Conservation (phyloP, 371 early-diverging fungal genomes). For the Choanephora cucurbitarum region DNA sequence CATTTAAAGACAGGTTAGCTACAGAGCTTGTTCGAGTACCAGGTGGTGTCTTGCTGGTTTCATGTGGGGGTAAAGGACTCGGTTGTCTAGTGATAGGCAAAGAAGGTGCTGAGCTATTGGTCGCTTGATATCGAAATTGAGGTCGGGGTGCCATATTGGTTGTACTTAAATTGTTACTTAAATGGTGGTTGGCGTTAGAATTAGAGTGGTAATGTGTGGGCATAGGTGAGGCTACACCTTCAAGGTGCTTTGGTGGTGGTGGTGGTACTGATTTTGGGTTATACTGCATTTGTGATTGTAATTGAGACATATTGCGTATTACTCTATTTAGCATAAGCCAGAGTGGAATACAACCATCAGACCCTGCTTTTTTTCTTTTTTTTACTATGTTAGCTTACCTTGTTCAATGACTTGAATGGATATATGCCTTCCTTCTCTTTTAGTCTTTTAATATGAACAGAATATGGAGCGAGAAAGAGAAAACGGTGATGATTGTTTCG, state of each 20-base stretch:
- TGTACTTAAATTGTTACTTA: slow-evolving; percentile 1
- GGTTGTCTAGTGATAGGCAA: slow-evolving; percentile 22
- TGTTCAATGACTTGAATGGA: neutral
- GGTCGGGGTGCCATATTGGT: slow-evolving; percentile 12
- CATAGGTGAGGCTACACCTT: slow-evolving; percentile 16
- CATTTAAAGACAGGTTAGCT: slow-evolving; percentile 32
- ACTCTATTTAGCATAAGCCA: neutral
- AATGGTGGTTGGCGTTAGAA: slow-evolving; percentile 6
- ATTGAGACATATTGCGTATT: slow-evolving; percentile 24
- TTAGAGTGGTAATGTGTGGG: slow-evolving; percentile 16
- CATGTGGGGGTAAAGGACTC: slow-evolving; percentile 22
- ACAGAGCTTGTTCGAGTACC: slow-evolving; percentile 39
- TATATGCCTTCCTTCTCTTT: neutral
- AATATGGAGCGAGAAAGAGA: too few species aligned
- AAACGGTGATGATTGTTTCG: too few species aligned
- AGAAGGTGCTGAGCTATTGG: slow-evolving; percentile 30
- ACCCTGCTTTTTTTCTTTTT: too few species aligned
- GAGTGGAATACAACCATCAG: too few species aligned
- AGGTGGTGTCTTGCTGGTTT: slow-evolving; percentile 29
- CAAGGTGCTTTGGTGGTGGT: slow-evolving; percentile 27
- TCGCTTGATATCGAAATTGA: slow-evolving; percentile 23
- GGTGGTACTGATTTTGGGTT: slow-evolving; percentile 12
- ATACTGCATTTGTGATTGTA: slow-evolving; percentile 18
- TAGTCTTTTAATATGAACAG: neutral
- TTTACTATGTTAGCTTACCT: neutral